Evolutionary conservation across 352 stramenopile species (phyloP).

Genomic region (Pythium myriotylum): DNA sequence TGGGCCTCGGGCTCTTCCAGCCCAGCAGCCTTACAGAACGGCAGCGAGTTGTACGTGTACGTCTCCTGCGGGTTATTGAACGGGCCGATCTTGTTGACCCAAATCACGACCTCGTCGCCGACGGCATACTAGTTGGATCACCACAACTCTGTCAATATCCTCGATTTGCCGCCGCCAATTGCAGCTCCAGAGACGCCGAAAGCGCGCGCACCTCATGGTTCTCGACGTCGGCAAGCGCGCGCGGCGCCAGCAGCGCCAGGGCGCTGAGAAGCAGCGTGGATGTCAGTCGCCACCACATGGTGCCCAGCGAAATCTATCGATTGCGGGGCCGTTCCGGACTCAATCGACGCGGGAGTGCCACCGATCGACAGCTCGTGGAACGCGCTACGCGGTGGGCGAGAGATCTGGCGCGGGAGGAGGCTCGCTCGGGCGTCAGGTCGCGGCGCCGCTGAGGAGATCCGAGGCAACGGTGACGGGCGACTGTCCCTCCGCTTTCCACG

Average conservation of each 20-base stretch:
- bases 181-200: neutral
- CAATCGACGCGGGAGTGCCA: neutral
- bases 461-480: neutral
- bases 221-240: constrained; percentile 18
- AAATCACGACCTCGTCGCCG: constrained; percentile 90
- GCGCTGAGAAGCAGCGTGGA: constrained; percentile 2
- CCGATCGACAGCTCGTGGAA: constrained; percentile 3
- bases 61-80: constrained; percentile 99
- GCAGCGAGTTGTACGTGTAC: constrained; percentile 99
- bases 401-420: neutral
- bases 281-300: constrained; percentile 13
- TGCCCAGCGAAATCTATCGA: neutral
- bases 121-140: constrained; percentile 54
- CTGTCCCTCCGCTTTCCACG: constrained; percentile 21
- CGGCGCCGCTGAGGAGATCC: neutral
- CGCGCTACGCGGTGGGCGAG: constrained; percentile 5
- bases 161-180: neutral
- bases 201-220: constrained; percentile 24
- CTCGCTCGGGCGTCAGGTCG: neutral
- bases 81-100: constrained; percentile 97
- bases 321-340: neutral
- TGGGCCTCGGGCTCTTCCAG: constrained; percentile 89
- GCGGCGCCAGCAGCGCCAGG: constrained; percentile 9
- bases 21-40: constrained; percentile 93
- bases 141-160: constrained; percentile 2